Conservation (phyloP, 1,139 yeast species). For the Maudiozyma humilis region DNA sequence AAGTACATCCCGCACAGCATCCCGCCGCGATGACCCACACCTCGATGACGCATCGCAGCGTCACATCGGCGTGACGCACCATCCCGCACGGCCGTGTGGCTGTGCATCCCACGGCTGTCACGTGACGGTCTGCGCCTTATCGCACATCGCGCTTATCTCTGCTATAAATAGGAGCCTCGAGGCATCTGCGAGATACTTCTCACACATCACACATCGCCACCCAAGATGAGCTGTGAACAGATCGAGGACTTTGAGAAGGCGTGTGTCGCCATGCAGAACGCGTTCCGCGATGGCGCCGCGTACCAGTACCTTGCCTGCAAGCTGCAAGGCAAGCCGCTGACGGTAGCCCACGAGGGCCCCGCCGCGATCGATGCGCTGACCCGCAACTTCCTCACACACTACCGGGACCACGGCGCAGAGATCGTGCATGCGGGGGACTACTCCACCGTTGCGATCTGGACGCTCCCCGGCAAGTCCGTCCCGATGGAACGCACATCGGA, state of each 20-base stretch:
- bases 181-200: too few species aligned
- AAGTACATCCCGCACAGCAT: too few species aligned
- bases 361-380: conserved; percentile 20
- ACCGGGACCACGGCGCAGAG: conserved; percentile 28
- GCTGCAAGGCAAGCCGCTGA: conserved; percentile 22
- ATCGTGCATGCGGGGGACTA: conserved; percentile 27
- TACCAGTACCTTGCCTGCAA: conserved; percentile 27
- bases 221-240: background rate
- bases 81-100: too few species aligned
- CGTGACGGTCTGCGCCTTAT: too few species aligned
- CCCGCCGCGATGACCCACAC: too few species aligned
- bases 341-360: conserved; percentile 17
- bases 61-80: too few species aligned
- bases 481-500: conserved; percentile 24
- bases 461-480: conserved; percentile 21
- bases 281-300: conserved; percentile 24
- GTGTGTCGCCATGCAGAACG: conserved; percentile 21
- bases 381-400: conserved; percentile 20
- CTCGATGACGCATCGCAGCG: too few species aligned
- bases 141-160: too few species aligned
- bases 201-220: too few species aligned
- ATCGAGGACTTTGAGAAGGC: conserved; percentile 20
- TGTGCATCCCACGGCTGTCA: too few species aligned
- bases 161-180: too few species aligned
- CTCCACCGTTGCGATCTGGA: conserved; percentile 30